Conservation (phyloP, 805 yeast species). For the Starmerella geochares region DNA sequence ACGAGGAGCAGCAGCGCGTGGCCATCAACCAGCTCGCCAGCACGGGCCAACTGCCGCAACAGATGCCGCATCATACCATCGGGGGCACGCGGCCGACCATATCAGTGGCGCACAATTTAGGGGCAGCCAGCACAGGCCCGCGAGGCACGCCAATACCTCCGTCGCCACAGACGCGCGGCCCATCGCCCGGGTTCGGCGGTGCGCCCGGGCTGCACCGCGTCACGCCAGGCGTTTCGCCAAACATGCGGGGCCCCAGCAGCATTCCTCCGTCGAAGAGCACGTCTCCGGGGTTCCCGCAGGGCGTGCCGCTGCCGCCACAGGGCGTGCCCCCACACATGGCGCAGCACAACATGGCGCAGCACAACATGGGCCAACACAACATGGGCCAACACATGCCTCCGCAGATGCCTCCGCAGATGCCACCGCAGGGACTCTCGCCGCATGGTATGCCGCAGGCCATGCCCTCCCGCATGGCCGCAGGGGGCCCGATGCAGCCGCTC, state of each 20-base stretch:
- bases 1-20: conserved; percentile 24
- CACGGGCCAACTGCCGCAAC: conserved; percentile 20
- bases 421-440: not conserved
- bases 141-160: conserved; percentile 5
- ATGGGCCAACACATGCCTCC: too few species aligned
- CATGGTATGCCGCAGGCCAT: not conserved
- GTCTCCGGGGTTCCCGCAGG: conserved; percentile 3
- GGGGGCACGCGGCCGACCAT: conserved; percentile 20
- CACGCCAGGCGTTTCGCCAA: not conserved
- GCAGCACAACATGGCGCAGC: not conserved
- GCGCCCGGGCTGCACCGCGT: not conserved
- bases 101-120: conserved; percentile 21
- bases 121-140: conserved; percentile 7
- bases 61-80: conserved; percentile 16
- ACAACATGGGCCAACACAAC: not conserved
- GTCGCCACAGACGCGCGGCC: conserved; percentile 5
- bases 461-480: not conserved
- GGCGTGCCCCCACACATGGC: not conserved
- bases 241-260: not conserved
- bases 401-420: not conserved
- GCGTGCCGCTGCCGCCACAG: not conserved
- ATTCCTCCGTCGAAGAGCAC: conserved; percentile 2
- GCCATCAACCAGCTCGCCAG: conserved; percentile 23
- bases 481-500: conserved; percentile 1
- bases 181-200: conserved; percentile 3